phyloP scores from a whole-genome alignment of 768 basidiomycete genomes.

The Leucosporidium creatinivorum region DNA sequence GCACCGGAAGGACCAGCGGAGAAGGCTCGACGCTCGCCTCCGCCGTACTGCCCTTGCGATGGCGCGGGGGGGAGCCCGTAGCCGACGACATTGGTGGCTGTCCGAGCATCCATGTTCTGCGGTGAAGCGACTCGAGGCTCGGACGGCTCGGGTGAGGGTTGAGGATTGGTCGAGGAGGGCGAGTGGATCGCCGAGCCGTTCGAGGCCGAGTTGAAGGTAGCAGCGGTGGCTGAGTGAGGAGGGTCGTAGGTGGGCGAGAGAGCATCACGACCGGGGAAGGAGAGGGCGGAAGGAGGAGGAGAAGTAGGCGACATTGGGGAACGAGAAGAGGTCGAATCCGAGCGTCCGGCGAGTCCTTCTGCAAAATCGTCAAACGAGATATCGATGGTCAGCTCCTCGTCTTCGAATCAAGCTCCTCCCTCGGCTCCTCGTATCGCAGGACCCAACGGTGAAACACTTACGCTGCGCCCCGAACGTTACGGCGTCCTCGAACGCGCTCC shows the following conservation, averaged over 20 bases:
- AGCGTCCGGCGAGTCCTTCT: constrained; percentile 18
- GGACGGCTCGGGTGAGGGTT: no score
- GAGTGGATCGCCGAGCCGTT: no score
- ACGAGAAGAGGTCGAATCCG: constrained; percentile 4
- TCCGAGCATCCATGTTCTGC: no score
- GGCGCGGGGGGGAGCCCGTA: no score
- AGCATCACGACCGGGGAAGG: neutral
- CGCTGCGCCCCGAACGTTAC: constrained; percentile 69
- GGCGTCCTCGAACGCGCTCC: constrained; percentile 69
- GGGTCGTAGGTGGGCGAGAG: neutral
- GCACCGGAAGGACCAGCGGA: neutral
- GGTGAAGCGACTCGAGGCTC: no score
- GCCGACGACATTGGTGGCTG: no score
- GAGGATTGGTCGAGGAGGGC: no score
- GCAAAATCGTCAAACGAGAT: neutral
- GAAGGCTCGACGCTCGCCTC: constrained; percentile 3
- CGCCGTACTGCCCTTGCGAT: no score
- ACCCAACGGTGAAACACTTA: constrained; percentile 45
- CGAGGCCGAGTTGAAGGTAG: neutral
- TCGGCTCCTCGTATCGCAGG: neutral
- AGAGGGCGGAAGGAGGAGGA: constrained; percentile 7
- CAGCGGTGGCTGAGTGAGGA: neutral
- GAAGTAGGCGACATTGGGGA: constrained; percentile 15
- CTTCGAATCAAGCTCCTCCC: neutral
- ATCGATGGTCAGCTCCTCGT: no score